Base-by-base conservation (phyloP, 192 early-diverging fungal genomes). In the Linnemannia hyalina region DNA sequence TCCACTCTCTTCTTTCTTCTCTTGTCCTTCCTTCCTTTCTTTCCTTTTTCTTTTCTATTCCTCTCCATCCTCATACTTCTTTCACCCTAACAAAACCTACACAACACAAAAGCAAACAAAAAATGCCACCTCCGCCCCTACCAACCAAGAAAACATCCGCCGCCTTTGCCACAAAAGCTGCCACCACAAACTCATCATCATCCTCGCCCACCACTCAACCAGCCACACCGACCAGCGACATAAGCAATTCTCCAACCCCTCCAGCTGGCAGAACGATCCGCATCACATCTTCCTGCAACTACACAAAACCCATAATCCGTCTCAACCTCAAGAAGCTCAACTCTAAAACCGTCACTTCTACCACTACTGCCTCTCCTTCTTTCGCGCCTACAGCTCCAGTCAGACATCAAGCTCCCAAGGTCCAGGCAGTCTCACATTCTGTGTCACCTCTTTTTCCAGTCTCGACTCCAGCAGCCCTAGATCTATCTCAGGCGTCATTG, bases 251-350 rank as follows among this genome's bases (percentile, higher is more conserved):
- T 32, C 60, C 60, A 20, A 20, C 49, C 29, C 11, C 60, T 65
- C 13, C 26, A 32, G 60, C 26, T 11, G 60, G 9, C 10, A 26
- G 29, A 32, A 65, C 32, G 26, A 65, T 65, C 26, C 60, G 60
- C 60, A 65, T 65, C 40, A 71, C 22, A 41, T 71, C 70, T 18
- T 71, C 60, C 10, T 65, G 29, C 60, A 65, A 65, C 29, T 65
- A 65, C 26, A 65, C 60, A 9, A 65, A 65, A 15, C 60, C 60
- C 3, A 15, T 65, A 11, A 65, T 65, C 60, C 60, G 29, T 32
- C 60, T 65, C 26, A 29, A 65, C 60, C 11, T 32, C 13, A 65
- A 32, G 10, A 65, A 32, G 9, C n/a, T 65, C 60, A 1, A 65
- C 11, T 10, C 3, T 9, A 65, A 65, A 65, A 11, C 11, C 60